phyloP scores from a whole-genome alignment of 139 green algal species.

The Closterium sp. region DNA sequence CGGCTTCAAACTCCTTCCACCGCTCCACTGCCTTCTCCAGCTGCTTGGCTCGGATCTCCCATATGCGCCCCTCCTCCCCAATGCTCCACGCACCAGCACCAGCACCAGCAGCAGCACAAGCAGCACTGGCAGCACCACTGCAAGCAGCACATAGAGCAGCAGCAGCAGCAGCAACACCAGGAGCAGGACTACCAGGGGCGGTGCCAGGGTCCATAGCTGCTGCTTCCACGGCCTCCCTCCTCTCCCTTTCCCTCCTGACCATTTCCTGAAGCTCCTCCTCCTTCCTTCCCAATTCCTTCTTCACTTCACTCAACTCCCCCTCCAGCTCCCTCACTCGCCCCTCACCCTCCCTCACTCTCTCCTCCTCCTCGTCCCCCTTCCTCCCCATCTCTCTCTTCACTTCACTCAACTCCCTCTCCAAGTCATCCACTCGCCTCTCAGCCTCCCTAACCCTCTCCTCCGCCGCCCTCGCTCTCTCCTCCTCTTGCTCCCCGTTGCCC shows the following conservation, averaged over 20 bases:
- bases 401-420: neutral
- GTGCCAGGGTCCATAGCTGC: too few species aligned
- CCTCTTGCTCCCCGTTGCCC: neutral
- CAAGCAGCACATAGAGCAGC: neutral
- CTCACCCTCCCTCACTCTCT: neutral
- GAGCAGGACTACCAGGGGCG: neutral
- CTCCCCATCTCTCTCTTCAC: neutral
- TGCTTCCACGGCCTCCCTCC: neutral
- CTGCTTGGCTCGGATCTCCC: neutral
- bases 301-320: neutral
- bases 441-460: neutral
- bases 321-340: neutral
- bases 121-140: neutral
- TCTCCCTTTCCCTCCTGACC: too few species aligned
- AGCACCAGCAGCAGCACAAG: neutral
- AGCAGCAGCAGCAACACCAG: neutral
- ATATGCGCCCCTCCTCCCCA: neutral
- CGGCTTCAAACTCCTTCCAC: neutral
- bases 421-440: neutral
- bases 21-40: neutral
- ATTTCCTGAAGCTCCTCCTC: too few species aligned
- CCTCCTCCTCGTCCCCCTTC: neutral
- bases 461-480: neutral
- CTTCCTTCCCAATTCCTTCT: neutral
- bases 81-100: neutral